phyloP scores from a whole-genome alignment of 106 monocot genomes.

The Chionographis japonica region DNA sequence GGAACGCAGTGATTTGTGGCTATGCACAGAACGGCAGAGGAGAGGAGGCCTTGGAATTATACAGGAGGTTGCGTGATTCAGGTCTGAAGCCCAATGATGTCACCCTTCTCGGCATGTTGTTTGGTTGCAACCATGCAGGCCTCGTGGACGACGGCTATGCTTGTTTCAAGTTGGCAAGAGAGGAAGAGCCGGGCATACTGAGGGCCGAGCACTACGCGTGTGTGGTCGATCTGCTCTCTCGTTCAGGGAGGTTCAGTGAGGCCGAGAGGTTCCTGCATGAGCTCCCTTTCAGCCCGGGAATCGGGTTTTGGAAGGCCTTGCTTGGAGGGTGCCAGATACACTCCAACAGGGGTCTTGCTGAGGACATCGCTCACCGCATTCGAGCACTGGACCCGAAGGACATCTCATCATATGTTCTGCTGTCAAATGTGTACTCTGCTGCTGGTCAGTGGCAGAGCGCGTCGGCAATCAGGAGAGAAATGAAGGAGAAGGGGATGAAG shows the following conservation, averaged over 20 bases:
- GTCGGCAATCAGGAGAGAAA: slow-evolving; percentile 45
- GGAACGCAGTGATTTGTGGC: slow-evolving; percentile 63
- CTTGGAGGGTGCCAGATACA: slow-evolving; percentile 44
- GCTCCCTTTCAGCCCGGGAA: slow-evolving; percentile 55
- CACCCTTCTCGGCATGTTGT: slow-evolving; percentile 63
- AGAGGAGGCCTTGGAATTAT: slow-evolving; percentile 46
- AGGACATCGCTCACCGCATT: slow-evolving; percentile 28
- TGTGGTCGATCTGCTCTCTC: slow-evolving; percentile 52
- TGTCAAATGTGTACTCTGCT: slow-evolving; percentile 68
- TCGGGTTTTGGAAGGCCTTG: slow-evolving; percentile 81
- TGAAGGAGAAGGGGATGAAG: slow-evolving; percentile 62
- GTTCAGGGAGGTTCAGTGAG: slow-evolving; percentile 34
- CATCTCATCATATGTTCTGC: slow-evolving; percentile 48
- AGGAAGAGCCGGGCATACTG: slow-evolving; percentile 45
- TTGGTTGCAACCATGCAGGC: slow-evolving; percentile 66
- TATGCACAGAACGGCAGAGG: slow-evolving; percentile 70
- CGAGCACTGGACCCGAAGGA: slow-evolving; percentile 37
- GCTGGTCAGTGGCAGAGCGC: slow-evolving; percentile 44
- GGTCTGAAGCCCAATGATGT: slow-evolving; percentile 44
- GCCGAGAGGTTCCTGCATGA: slow-evolving; percentile 59
- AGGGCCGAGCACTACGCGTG: slow-evolving; percentile 66
- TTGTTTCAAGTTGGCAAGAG: slow-evolving; percentile 29
- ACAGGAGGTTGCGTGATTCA: slow-evolving; percentile 30
- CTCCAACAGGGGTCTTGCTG: slow-evolving; percentile 28
- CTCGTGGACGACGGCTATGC: slow-evolving; percentile 57